Conservation (phyloP, 768 basidiomycete genomes). For the Cytidiella melzeri region DNA sequence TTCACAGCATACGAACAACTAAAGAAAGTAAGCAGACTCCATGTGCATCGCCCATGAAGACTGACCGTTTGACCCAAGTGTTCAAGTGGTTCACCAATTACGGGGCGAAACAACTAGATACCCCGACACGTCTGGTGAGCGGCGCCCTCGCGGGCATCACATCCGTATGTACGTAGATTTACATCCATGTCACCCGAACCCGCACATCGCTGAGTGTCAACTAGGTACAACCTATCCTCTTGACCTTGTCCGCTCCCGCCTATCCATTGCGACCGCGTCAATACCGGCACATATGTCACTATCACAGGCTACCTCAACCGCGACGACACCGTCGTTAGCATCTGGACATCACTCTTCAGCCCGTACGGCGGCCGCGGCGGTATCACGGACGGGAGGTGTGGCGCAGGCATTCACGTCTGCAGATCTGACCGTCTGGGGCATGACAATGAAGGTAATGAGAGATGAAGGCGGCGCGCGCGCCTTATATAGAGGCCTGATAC, state of each 20-base stretch:
- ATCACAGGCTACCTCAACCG: slow-evolving; percentile 17
- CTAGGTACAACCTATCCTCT: slow-evolving; percentile 85
- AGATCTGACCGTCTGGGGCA: slow-evolving; percentile 74
- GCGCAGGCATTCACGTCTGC: slow-evolving; percentile 37
- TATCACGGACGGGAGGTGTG: slow-evolving; percentile 11
- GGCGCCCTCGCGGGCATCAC: slow-evolving; percentile 93
- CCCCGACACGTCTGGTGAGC: slow-evolving; percentile 75
- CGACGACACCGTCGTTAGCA: slow-evolving; percentile 32
- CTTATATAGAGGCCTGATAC: slow-evolving; percentile 78
- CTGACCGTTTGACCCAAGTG: slow-evolving; percentile 15
- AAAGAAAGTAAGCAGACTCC: slow-evolving; percentile 56
- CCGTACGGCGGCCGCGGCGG: slow-evolving; percentile 10
- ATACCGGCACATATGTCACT: slow-evolving; percentile 33
- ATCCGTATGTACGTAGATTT: slow-evolving; percentile 71
- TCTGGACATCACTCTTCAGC: slow-evolving; percentile 57
- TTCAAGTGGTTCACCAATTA: slow-evolving; percentile 60
- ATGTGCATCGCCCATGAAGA: not conserved
- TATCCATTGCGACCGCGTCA: slow-evolving; percentile 92
- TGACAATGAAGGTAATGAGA: slow-evolving; percentile 84
- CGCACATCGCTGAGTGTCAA: not conserved
- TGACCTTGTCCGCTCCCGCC: slow-evolving; percentile 86
- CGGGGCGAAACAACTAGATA: slow-evolving; percentile 77
- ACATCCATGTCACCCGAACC: slow-evolving; percentile 6
- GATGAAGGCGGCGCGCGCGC: slow-evolving; percentile 90
- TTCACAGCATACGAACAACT: slow-evolving; percentile 88